Conservation (phyloP, 257 asterid species). For the Thymus mandschuricus region DNA sequence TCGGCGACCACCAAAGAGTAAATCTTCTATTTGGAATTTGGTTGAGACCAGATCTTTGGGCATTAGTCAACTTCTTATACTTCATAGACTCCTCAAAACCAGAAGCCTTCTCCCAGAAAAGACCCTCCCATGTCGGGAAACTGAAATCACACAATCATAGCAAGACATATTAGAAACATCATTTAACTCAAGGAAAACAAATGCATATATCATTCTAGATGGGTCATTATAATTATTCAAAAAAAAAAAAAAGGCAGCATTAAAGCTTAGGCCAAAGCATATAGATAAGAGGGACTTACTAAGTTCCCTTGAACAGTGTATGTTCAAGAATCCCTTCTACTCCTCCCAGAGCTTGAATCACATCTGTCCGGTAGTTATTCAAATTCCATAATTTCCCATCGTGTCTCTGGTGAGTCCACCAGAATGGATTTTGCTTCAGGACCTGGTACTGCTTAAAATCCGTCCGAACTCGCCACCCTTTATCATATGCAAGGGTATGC, state of each 20-base stretch:
- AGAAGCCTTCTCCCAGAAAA: conserved; percentile 99
- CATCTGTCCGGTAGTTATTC: conserved; percentile 98
- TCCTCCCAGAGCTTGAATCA: conserved; percentile 99
- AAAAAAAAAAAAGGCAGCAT: neutral
- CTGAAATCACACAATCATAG: conserved; percentile 46
- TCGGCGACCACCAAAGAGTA: conserved; percentile 99
- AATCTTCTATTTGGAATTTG: conserved; percentile 96
- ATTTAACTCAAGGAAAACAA: neutral
- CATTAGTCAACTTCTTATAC: conserved; percentile 95
- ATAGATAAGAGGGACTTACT: conserved; percentile 57
- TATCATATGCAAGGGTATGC: conserved; percentile 98
- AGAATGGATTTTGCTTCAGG: conserved; percentile 96
- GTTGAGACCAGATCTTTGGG: conserved; percentile 98
- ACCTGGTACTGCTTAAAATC: conserved; percentile 99
- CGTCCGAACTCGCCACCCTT: conserved; percentile 99
- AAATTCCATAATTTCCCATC: conserved; percentile 98
- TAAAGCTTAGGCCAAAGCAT: neutral
- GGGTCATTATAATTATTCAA: neutral
- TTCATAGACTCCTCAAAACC: conserved; percentile 99
- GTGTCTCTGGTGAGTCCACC: conserved; percentile 99
- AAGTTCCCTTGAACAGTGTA: conserved; percentile 95
- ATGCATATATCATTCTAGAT: neutral
- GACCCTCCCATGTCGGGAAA: conserved; percentile 99
- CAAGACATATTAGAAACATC: conserved; percentile 15
- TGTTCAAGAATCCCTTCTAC: conserved; percentile 99